These are phyloP conservation scores for Sporisorium iseilematis-ciliati DNA, from an alignment of 1,284 basidiomycete species.

Conservation along the genomic window DNA sequence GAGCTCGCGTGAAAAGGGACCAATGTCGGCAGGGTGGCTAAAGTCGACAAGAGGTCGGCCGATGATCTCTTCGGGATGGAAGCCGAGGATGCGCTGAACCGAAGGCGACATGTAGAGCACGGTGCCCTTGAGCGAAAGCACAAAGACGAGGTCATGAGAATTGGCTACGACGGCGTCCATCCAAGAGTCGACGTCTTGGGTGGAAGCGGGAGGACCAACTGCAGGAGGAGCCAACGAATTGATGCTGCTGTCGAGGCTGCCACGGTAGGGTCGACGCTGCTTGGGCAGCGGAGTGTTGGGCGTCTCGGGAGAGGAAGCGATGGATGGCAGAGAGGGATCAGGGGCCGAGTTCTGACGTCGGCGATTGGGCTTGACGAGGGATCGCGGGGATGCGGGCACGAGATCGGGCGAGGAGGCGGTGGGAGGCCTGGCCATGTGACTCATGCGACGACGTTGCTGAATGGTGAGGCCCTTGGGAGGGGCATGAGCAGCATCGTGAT, in stretches of 20 bases:
- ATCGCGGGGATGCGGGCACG: neutral
- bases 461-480: slow-evolving; percentile 33
- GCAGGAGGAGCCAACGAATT: neutral
- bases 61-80: slow-evolving; percentile 78
- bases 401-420: neutral
- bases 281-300: slow-evolving; percentile 18
- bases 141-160: slow-evolving; percentile 73
- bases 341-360: slow-evolving; percentile 46
- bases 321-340: slow-evolving; percentile 19
- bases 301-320: slow-evolving; percentile 33
- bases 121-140: slow-evolving; percentile 83
- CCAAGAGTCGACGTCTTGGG: slow-evolving; percentile 23
- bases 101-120: slow-evolving; percentile 87
- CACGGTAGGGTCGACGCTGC: slow-evolving; percentile 16
- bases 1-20: slow-evolving; percentile 89
- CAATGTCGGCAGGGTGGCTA: slow-evolving; percentile 88
- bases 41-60: slow-evolving; percentile 81
- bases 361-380: slow-evolving; percentile 12
- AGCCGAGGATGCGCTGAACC: slow-evolving; percentile 60
- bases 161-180: slow-evolving; percentile 38
- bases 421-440: slow-evolving; percentile 18
- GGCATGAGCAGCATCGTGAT: neutral
- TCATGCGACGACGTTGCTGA: slow-evolving; percentile 50
- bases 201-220: slow-evolving; percentile 3
- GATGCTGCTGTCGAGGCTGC: neutral